Conservation (phyloP, 768 basidiomycete genomes). For the Suillus clintonianus region DNA sequence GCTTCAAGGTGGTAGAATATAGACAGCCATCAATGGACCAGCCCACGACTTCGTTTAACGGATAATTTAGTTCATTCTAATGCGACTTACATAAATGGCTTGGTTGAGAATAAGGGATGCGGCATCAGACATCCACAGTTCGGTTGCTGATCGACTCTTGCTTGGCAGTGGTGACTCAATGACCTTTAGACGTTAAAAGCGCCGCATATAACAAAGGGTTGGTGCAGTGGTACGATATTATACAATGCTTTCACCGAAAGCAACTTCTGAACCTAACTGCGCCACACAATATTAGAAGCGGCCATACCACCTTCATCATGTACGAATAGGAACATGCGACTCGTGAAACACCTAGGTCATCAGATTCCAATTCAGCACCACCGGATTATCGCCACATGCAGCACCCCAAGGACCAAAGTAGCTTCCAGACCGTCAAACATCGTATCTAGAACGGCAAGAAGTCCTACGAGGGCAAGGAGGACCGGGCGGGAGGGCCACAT, state of each 20-base stretch:
- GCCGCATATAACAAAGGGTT: background rate
- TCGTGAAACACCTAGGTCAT: background rate
- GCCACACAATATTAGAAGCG: background rate
- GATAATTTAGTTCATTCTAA: background rate
- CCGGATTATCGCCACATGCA: slow-evolving; percentile 39
- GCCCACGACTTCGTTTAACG: background rate
- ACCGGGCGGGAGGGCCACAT: slow-evolving; percentile 27
- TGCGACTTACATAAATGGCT: too few species aligned
- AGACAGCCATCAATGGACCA: background rate
- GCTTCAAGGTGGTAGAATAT: background rate
- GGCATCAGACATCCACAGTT: background rate
- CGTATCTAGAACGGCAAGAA: slow-evolving; percentile 47
- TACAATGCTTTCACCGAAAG: background rate
- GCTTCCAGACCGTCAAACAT: slow-evolving; percentile 41
- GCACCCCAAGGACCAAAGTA: slow-evolving; percentile 38
- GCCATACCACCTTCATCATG: background rate
- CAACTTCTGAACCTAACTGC: background rate
- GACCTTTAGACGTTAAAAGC: background rate
- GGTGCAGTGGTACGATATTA: background rate
- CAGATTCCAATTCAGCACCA: background rate
- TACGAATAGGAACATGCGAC: background rate
- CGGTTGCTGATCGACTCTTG: background rate
- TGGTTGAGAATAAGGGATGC: background rate
- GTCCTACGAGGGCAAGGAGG: slow-evolving; percentile 28
- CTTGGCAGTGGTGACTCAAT: background rate